phyloP scores from a whole-genome alignment of 805 yeast genomes.

The Novakomyces olei region DNA sequence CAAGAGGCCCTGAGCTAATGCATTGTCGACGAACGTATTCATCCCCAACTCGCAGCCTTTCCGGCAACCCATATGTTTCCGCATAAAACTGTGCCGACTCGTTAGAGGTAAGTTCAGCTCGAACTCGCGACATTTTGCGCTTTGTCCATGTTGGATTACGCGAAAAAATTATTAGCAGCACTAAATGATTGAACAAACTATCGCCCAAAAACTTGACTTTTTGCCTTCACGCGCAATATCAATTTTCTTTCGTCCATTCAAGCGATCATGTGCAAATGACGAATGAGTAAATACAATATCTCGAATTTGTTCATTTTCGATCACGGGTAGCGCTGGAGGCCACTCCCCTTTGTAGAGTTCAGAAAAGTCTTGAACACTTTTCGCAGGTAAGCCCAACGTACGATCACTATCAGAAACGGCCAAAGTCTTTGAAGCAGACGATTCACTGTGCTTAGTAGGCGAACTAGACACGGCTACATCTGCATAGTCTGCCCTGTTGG shows the following conservation, averaged over 20 bases:
- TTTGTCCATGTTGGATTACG: not conserved
- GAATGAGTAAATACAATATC: constrained; percentile 1
- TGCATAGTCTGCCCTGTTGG: no score
- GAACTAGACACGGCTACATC: no score
- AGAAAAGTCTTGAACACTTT: no score
- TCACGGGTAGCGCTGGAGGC: constrained; percentile 1
- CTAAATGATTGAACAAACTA: constrained; percentile 6
- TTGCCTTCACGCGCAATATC: constrained; percentile 1
- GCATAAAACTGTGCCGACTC: constrained; percentile 1
- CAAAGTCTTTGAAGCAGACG: no score
- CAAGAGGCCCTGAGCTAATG: not conserved
- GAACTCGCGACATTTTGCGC: constrained; percentile 1
- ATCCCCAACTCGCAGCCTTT: not conserved
- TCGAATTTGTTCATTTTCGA: not conserved
- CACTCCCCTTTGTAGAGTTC: constrained; percentile 2
- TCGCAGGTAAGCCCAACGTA: no score
- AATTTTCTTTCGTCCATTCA: not conserved
- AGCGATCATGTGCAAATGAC: constrained; percentile 1
- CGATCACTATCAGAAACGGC: no score
- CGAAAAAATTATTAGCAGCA: not conserved
- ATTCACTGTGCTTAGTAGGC: no score
- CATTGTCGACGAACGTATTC: not conserved
- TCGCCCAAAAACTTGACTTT: constrained; percentile 10
- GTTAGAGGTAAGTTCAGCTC: constrained; percentile 2
- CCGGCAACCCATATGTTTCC: constrained; percentile 1